A percentile compares a stretch with the other conserved stretches of the same genome.
Evolutionary conservation across 768 basidiomycete species (phyloP).

Genomic region (Pseudohyphozyma bogoriensis): DNA sequence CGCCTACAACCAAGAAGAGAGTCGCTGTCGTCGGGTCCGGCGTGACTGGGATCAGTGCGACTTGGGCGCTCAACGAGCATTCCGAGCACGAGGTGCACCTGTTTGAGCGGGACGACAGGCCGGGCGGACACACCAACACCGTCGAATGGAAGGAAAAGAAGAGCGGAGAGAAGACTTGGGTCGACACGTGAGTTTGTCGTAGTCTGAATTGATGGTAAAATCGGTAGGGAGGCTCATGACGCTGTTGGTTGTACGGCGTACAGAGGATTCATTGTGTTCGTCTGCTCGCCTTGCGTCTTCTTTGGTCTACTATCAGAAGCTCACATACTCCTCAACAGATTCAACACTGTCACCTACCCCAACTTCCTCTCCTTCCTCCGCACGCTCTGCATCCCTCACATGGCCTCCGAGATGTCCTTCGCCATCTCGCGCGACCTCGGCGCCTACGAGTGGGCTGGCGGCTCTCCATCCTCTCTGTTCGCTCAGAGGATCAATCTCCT

Average conservation of each 20-base stretch:
- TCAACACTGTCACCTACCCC: constrained; percentile 66
- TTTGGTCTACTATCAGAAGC: not conserved
- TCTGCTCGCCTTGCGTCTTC: not conserved
- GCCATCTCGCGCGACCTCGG: constrained; percentile 62
- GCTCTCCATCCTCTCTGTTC: constrained; percentile 53
- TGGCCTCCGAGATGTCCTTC: constrained; percentile 67
- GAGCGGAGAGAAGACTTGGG: constrained; percentile 44
- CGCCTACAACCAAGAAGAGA: constrained; percentile 28
- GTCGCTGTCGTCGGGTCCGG: constrained; percentile 68
- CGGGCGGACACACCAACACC: constrained; percentile 70
- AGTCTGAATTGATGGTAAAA: too few species aligned
- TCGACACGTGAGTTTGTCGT: constrained; percentile 60
- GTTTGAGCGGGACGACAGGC: constrained; percentile 56
- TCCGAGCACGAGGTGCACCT: constrained; percentile 66
- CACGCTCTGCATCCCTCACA: constrained; percentile 45
- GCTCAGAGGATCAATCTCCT: constrained; percentile 55
- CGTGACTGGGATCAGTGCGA: constrained; percentile 65
- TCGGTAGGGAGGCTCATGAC: too few species aligned
- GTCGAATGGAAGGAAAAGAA: constrained; percentile 40
- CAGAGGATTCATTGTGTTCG: constrained; percentile 48
- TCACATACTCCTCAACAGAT: not conserved
- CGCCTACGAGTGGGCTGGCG: constrained; percentile 66
- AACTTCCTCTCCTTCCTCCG: constrained; percentile 64
- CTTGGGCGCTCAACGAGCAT: constrained; percentile 68
- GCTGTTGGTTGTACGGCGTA: not conserved